phyloP scores from a whole-genome alignment of 1,284 basidiomycete genomes.

The Butyriboletus regius region DNA sequence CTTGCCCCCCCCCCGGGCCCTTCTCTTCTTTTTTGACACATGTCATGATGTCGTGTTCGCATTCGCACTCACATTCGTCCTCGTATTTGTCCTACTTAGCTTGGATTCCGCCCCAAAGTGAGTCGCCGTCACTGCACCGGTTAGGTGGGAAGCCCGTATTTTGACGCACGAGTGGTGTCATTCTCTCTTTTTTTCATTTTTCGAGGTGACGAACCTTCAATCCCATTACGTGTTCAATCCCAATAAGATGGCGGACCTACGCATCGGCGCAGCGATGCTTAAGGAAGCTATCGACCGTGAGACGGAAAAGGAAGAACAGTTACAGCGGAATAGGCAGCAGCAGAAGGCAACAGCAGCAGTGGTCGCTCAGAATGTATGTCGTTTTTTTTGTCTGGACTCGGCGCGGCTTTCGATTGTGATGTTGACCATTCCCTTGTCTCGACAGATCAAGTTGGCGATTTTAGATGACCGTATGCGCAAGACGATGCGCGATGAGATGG shows the following conservation, averaged over 20 bases:
- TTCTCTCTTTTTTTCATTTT: too few relatives aligned
- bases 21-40: neutral
- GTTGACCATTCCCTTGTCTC: neutral
- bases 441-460: conserved; percentile 62
- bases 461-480: conserved; percentile 65
- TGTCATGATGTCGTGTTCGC: neutral
- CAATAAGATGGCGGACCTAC: conserved; percentile 47
- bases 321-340: conserved; percentile 40
- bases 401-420: neutral
- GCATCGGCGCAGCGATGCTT: conserved; percentile 56
- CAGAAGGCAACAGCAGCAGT: conserved; percentile 52
- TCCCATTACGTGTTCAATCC: conserved; percentile 60
- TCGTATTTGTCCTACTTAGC: conserved; percentile 25
- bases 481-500: conserved; percentile 48
- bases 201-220: conserved; percentile 45
- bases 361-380: conserved; percentile 47
- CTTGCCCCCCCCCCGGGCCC: neutral
- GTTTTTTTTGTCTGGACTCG: neutral
- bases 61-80: too few relatives aligned
- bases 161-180: neutral
- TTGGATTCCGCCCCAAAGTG: conserved; percentile 65
- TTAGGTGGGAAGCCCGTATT: too few relatives aligned
- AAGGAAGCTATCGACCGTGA: conserved; percentile 54
- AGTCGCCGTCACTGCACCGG: neutral
- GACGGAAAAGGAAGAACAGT: conserved; percentile 48